phyloP scores from a whole-genome alignment of 177 flowering plant species.

The Tripterygium wilfordii region DNA sequence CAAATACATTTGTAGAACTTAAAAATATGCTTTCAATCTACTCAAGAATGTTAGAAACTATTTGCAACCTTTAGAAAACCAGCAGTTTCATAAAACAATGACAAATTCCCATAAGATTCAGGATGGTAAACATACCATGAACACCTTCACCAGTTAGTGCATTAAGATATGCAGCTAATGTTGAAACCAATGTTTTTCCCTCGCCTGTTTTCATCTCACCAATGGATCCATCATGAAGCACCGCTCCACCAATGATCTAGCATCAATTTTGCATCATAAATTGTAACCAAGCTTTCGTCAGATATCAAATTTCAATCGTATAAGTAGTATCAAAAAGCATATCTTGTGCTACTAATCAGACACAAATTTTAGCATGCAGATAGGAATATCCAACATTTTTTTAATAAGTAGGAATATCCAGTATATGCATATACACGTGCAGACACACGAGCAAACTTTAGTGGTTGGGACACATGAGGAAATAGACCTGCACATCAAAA shows the following conservation, averaged over 20 bases:
- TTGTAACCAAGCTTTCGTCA: not conserved
- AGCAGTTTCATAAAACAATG: not conserved
- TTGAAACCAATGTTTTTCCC: constrained; percentile 95
- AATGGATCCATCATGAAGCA: constrained; percentile 96
- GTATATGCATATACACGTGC: too few relatives aligned
- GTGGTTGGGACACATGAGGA: constrained; percentile 4
- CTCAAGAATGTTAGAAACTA: too few relatives aligned
- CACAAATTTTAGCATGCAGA: not conserved
- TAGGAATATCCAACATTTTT: not conserved
- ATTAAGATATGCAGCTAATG: constrained; percentile 96
- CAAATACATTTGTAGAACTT: too few relatives aligned
- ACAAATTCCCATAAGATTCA: not conserved
- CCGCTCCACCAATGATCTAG: constrained; percentile 96
- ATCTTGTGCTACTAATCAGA: not conserved
- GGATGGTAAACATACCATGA: constrained; percentile 51
- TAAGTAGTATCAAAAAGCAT: too few relatives aligned
- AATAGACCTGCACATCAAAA: constrained; percentile 92
- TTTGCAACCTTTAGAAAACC: too few relatives aligned
- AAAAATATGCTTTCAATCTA: too few relatives aligned
- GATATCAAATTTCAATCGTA: not conserved
- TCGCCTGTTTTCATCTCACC: constrained; percentile 99
- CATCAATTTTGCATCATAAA: not conserved
- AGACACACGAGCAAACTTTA: not conserved
- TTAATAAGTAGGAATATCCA: too few relatives aligned
- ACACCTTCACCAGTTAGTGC: constrained; percentile 91